Base-by-base conservation (phyloP, 495 filamentous ascomycete genomes). In the Cercophora scortea region DNA sequence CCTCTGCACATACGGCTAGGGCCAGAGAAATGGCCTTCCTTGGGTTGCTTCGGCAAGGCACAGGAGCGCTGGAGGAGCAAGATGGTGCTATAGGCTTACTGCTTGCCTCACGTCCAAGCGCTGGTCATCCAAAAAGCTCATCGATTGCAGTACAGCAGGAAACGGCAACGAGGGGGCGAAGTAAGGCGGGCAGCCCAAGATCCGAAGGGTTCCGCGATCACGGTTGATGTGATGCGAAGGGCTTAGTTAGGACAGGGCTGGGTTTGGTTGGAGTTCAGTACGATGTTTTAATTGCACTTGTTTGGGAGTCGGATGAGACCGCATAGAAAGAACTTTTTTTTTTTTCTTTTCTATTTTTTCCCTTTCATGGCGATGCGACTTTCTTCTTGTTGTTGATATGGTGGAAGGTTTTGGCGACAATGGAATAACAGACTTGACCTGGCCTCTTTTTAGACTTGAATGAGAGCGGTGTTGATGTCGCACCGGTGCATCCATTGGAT, bases 1-100 rank as follows among this genome's bases (percentile, higher is more conserved):
- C 42, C 44, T 57, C 47, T 34, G 42, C 49, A 45, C 42, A 57
- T 45, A 48, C 45, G 35, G 16, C 46, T 32, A 38, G 39, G 40
- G 41, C 36, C 16, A 44, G 2, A 8, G 45, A 15, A 4, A 13
- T 47, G 45, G 48, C 12, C 8, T 34, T 12, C 17, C 45, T 16
- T 8, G 11, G 25, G 8, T 9, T 9, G 45, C 6, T 36, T n/a
- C 3, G 32, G 10, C 15, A 15, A 11, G 25, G 45, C 32, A 35
- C 32, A 35, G 16, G 36, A 33, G 43, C 19, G 43, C 43, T 32
- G 17, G 18, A 45, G 17, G 12, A 32, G 43, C 43, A 45, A 32
- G 15, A 32, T 45, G 10, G 25, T 25, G 25, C 2, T 5, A 25
- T 25, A 25, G 25, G 25, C 25, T 25, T 25, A 5, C 25, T 25